phyloP scores from a whole-genome alignment of 2,329 filamentous ascomycete genomes.

The Grosmannia serpens region DNA sequence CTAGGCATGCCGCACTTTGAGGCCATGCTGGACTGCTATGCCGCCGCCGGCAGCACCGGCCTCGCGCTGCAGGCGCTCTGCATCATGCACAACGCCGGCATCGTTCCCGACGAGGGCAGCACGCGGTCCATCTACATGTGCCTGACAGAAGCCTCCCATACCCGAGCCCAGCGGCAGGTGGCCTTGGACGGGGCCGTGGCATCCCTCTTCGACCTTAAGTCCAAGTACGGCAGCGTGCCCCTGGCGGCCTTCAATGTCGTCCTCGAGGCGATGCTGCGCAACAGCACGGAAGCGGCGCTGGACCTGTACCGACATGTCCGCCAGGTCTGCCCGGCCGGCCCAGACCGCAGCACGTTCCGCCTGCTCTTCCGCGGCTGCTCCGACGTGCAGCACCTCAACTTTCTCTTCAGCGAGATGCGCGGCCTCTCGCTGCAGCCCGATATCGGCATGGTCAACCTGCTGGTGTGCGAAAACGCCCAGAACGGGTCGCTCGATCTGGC shows the following conservation, averaged over 20 bases:
- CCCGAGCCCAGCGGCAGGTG: not conserved
- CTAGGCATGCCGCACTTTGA: conserved; percentile 66
- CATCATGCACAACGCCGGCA: conserved; percentile 58
- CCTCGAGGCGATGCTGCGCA: conserved; percentile 22
- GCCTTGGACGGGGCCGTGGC: conserved; percentile 35
- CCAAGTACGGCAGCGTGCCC: conserved; percentile 21
- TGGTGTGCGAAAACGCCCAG: conserved; percentile 21
- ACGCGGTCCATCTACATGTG: conserved; percentile 51
- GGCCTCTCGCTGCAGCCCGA: conserved; percentile 21
- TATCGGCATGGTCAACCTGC: conserved; percentile 17
- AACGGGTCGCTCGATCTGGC: conserved; percentile 23
- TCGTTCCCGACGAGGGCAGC: conserved; percentile 43
- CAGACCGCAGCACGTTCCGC: conserved; percentile 24
- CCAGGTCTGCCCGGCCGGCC: conserved; percentile 22
- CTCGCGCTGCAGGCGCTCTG: conserved; percentile 59
- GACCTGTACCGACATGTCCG: conserved; percentile 26
- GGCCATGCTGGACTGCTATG: conserved; percentile 61
- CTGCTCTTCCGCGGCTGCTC: conserved; percentile 21
- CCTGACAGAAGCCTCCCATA: conserved; percentile 23
- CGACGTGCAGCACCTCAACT: conserved; percentile 18
- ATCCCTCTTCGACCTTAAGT: conserved; percentile 41
- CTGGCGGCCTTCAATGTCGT: conserved; percentile 29
- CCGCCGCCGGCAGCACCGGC: conserved; percentile 44
- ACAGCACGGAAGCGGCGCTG: conserved; percentile 14
- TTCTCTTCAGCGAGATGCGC: conserved; percentile 26